A percentile compares a stretch with the other conserved stretches of the same genome.
Evolutionary conservation across 2,329 filamentous ascomycete genomes (phyloP).

Genomic region (Helotiales sp.): DNA sequence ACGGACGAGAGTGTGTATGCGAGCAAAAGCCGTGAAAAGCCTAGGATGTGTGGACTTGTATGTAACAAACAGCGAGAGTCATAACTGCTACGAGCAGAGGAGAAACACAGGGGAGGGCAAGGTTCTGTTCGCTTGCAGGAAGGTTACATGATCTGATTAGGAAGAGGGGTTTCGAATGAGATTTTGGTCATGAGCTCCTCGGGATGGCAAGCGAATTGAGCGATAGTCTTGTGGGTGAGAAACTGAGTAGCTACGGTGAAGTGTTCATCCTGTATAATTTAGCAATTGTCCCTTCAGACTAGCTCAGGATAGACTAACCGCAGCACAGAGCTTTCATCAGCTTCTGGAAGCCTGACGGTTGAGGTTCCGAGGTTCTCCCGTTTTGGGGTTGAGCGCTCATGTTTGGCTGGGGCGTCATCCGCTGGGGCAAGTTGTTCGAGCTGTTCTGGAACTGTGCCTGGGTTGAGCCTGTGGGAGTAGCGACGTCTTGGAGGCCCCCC

Average conservation of each 20-base stretch:
- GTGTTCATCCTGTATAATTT: constrained; percentile 39
- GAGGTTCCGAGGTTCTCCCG: constrained; percentile 66
- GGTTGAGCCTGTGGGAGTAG: constrained; percentile 86
- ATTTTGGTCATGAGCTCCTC: constrained; percentile 37
- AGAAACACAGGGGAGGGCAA: constrained; percentile 29
- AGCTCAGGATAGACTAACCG: constrained; percentile 57
- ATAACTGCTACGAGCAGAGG: constrained; percentile 36
- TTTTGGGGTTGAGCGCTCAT: constrained; percentile 62
- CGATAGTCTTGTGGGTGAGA: constrained; percentile 10
- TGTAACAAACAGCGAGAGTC: constrained; percentile 40
- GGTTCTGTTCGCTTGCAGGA: constrained; percentile 30
- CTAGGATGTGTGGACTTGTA: constrained; percentile 27
- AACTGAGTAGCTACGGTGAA: constrained; percentile 25
- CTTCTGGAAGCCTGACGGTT: constrained; percentile 86
- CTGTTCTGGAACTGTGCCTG: constrained; percentile 97
- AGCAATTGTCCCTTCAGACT: constrained; percentile 24
- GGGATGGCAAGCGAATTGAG: constrained; percentile 20
- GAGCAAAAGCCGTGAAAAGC: constrained; percentile 18
- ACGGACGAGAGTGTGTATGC: constrained; percentile 21
- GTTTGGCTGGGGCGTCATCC: constrained; percentile 64
- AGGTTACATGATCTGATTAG: constrained; percentile 37
- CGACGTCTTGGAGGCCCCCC: constrained; percentile 75
- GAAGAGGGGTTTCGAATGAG: constrained; percentile 32
- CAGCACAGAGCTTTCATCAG: constrained; percentile 93
- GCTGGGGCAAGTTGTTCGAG: constrained; percentile 79